These are phyloP conservation scores for Grigorovia humatica DNA, from an alignment of 805 yeast genomes.

Conservation along the genomic window DNA sequence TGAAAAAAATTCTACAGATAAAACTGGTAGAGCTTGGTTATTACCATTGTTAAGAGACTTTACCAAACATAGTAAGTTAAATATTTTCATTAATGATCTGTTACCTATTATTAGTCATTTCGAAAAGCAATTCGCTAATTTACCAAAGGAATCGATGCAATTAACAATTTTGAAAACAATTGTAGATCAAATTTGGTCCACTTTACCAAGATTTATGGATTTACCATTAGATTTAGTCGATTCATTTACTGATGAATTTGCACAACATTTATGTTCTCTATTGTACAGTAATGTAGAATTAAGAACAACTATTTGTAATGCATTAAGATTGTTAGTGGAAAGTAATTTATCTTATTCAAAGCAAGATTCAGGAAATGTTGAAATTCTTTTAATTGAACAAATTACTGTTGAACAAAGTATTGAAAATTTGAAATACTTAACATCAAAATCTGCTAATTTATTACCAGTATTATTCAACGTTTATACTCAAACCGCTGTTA, in stretches of 20 bases:
- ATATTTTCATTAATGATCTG: conserved; percentile 51
- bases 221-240: conserved; percentile 62
- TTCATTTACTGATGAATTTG: conserved; percentile 67
- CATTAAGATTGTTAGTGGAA: conserved; percentile 67
- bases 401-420: conserved; percentile 49
- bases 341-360: conserved; percentile 48
- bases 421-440: conserved; percentile 50
- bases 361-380: conserved; percentile 36
- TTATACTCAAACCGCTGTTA: conserved; percentile 79
- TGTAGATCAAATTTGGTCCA: conserved; percentile 84
- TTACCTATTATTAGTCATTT: conserved; percentile 56
- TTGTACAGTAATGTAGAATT: conserved; percentile 66
- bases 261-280: conserved; percentile 60
- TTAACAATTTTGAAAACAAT: conserved; percentile 74
- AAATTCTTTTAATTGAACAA: conserved; percentile 46
- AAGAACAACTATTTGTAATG: conserved; percentile 76
- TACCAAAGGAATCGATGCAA: conserved; percentile 52
- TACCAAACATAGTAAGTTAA: conserved; percentile 58
- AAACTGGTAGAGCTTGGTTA: conserved; percentile 91
- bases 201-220: conserved; percentile 81
- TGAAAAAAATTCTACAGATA: conserved; percentile 31
- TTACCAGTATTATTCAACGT: conserved; percentile 86
- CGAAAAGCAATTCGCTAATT: conserved; percentile 34
- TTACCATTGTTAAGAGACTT: conserved; percentile 85
- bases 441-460: conserved; percentile 59